Conservation (phyloP, 345 rosid species). For the Leavenworthia alabamica region DNA sequence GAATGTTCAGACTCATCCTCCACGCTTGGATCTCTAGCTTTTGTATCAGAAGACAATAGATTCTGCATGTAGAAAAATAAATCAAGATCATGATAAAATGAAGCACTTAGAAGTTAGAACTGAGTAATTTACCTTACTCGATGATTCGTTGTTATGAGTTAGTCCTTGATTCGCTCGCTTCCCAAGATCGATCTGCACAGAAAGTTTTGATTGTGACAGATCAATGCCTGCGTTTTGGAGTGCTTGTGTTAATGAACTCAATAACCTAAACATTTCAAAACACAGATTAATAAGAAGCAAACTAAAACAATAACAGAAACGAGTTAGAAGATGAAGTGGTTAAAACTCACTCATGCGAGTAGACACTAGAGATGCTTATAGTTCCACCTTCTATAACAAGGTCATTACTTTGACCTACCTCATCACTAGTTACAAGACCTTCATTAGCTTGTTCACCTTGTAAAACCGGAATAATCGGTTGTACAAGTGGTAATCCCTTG, state of each 20-base stretch:
- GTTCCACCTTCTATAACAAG: constrained; percentile 83
- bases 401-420: constrained; percentile 47
- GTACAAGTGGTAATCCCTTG: constrained; percentile 39
- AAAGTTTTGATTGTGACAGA: constrained; percentile 80
- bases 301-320: background rate
- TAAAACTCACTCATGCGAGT: constrained; percentile 36
- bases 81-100: background rate
- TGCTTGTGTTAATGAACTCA: constrained; percentile 74
- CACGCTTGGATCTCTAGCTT: constrained; percentile 37
- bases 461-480: constrained; percentile 41
- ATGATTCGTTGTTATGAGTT: constrained; percentile 33
- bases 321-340: background rate
- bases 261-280: constrained; percentile 47
- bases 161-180: constrained; percentile 53
- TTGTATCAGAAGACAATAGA: constrained; percentile 33
- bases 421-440: constrained; percentile 43
- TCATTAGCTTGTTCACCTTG: constrained; percentile 56
- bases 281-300: background rate
- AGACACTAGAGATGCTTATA: constrained; percentile 78
- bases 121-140: constrained; percentile 40
- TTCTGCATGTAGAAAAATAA: constrained; percentile 37
- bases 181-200: constrained; percentile 82
- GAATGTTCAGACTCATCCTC: constrained; percentile 55
- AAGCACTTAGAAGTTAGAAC: too few relatives aligned
- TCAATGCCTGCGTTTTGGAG: constrained; percentile 73